Evolutionary conservation across 1,284 basidiomycete species (phyloP).

Genomic region (Ceratobasidium sp.): DNA sequence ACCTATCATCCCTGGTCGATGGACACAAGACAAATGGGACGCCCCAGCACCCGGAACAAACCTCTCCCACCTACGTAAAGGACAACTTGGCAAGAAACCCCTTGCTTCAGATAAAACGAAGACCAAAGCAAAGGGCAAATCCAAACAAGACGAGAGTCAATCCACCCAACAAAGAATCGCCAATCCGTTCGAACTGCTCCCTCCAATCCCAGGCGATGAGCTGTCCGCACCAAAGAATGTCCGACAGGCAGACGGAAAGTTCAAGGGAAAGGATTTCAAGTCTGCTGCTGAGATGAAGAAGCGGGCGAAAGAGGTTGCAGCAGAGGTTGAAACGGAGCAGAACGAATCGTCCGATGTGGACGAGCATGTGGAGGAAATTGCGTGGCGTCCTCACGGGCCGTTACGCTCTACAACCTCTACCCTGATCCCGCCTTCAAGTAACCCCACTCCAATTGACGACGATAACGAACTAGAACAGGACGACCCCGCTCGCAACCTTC

Average conservation of each 20-base stretch:
- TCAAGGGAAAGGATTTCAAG: not conserved
- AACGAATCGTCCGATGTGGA: conserved; percentile 40
- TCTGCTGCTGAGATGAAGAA: conserved; percentile 18
- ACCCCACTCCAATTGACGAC: not conserved
- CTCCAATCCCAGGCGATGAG: conserved; percentile 17
- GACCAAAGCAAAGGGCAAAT: not conserved
- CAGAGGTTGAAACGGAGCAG: conserved; percentile 16
- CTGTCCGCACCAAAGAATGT: not conserved
- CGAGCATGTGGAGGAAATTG: conserved; percentile 13
- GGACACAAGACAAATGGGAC: conserved; percentile 38
- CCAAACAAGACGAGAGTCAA: not conserved
- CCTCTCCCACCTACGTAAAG: conserved; percentile 19
- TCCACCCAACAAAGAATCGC: not conserved
- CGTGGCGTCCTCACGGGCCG: conserved; percentile 16
- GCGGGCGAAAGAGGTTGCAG: conserved; percentile 6
- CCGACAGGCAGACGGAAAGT: not conserved
- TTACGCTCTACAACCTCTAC: not conserved
- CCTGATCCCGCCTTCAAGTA: not conserved
- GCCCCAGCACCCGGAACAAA: conserved; percentile 21
- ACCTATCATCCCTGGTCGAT: not conserved
- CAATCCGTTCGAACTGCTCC: conserved; percentile 24
- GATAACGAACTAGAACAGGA: not conserved
- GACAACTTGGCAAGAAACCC: conserved; percentile 11
- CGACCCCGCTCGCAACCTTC: conserved; percentile 2
- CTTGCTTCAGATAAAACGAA: not conserved